phyloP scores from a whole-genome alignment of 2,329 filamentous ascomycete genomes.

The Diaporthe sp. region DNA sequence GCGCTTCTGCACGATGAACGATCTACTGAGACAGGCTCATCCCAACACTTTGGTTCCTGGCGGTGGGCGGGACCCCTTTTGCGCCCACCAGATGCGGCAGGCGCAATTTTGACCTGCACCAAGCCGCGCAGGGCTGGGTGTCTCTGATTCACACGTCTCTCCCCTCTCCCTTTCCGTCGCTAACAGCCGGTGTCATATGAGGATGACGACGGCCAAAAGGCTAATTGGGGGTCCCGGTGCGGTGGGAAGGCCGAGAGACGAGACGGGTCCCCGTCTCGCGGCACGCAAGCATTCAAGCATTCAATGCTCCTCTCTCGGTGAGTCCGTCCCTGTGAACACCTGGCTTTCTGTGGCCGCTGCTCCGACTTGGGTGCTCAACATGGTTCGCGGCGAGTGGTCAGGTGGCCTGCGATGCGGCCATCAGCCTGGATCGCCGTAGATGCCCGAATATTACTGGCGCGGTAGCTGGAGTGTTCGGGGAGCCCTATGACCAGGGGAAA shows the following conservation, averaged over 20 bases:
- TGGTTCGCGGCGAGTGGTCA: not conserved
- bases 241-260: slow-evolving; percentile 10
- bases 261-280: not conserved
- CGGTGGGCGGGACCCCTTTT: not conserved
- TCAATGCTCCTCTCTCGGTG: slow-evolving; percentile 20
- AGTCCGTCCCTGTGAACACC: slow-evolving; percentile 1
- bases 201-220: slow-evolving; percentile 20
- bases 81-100: not conserved
- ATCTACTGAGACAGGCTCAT: slow-evolving; percentile 29
- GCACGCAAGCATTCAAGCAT: slow-evolving; percentile 12
- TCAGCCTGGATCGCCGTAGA: not conserved
- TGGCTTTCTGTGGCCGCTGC: not conserved
- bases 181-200: not conserved
- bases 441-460: slow-evolving; percentile 14
- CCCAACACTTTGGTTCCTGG: slow-evolving; percentile 25
- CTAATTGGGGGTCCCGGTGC: slow-evolving; percentile 26
- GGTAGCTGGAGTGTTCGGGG: not conserved
- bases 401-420: slow-evolving; percentile 29
- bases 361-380: not conserved
- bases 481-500: slow-evolving; percentile 16
- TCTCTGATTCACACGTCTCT: not conserved
- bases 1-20: slow-evolving; percentile 28
- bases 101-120: not conserved
- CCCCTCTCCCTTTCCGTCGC: not conserved
- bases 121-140: slow-evolving; percentile 18